Evolutionary conservation across 2,329 filamentous ascomycete genomes (phyloP).

Genomic region (Grosmannia clavigera): DNA sequence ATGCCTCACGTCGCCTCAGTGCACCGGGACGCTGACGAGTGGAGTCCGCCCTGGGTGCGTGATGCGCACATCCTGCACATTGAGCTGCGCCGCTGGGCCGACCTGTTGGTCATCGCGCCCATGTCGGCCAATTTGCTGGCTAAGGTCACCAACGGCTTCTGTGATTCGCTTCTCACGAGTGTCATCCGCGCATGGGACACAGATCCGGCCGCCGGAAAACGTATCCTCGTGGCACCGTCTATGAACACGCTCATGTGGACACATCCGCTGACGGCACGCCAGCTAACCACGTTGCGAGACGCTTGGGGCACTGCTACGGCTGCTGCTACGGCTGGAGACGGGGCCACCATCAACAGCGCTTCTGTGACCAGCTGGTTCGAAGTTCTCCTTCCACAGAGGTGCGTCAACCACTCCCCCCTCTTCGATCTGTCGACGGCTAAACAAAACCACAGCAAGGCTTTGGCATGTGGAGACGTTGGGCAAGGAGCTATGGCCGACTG

Average conservation of each 20-base stretch:
- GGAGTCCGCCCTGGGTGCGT: slow-evolving; percentile 57
- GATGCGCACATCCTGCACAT: slow-evolving; percentile 82
- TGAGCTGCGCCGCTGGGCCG: slow-evolving; percentile 66
- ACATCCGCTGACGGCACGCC: slow-evolving; percentile 66
- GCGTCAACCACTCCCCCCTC: not conserved
- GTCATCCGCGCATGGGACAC: slow-evolving; percentile 85
- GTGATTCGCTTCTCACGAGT: slow-evolving; percentile 61
- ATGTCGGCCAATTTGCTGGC: slow-evolving; percentile 76
- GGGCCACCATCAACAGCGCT: slow-evolving; percentile 3
- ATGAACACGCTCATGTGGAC: slow-evolving; percentile 92
- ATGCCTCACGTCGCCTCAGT: slow-evolving; percentile 67
- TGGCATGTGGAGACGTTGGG: slow-evolving; percentile 79
- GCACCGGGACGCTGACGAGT: slow-evolving; percentile 77
- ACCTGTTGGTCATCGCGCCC: slow-evolving; percentile 69
- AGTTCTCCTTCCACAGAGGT: slow-evolving; percentile 55
- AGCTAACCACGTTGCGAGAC: slow-evolving; percentile 55
- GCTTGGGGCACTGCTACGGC: slow-evolving; percentile 50
- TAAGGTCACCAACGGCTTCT: slow-evolving; percentile 66
- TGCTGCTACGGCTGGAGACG: slow-evolving; percentile 15
- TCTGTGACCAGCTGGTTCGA: slow-evolving; percentile 41
- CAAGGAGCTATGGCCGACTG: slow-evolving; percentile 75
- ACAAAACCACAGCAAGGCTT: slow-evolving; percentile 36
- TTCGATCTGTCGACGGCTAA: not conserved
- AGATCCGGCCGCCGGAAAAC: slow-evolving; percentile 45
- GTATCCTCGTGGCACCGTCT: slow-evolving; percentile 56